A percentile compares a stretch with the other conserved stretches of the same genome.
These are phyloP conservation scores for Xenosphaeropsis pyriputrescens DNA, from an alignment of 2,329 filamentous ascomycete genomes.

Conservation along the genomic window DNA sequence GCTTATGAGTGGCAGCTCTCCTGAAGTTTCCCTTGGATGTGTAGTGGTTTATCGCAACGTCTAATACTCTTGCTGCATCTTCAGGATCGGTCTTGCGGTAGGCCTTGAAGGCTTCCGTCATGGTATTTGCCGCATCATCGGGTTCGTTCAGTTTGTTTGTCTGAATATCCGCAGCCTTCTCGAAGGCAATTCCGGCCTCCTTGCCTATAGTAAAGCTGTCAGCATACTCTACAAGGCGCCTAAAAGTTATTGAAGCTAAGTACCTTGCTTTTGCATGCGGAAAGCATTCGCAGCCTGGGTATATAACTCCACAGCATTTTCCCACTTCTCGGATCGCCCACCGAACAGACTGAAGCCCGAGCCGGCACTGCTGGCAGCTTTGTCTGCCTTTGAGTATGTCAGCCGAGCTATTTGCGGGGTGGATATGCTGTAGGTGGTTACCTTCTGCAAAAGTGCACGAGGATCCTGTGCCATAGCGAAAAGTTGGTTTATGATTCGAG, in stretches of 20 bases:
- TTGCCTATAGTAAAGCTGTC: slow-evolving; percentile 36
- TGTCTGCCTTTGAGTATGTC: slow-evolving; percentile 57
- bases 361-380: slow-evolving; percentile 57
- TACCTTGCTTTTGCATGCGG: slow-evolving; percentile 73
- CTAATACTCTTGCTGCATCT: slow-evolving; percentile 68
- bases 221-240: slow-evolving; percentile 1
- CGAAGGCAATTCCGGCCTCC: slow-evolving; percentile 77
- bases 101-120: slow-evolving; percentile 87
- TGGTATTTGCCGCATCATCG: slow-evolving; percentile 79
- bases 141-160: slow-evolving; percentile 72
- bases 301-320: slow-evolving; percentile 78
- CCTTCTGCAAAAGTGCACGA: slow-evolving; percentile 65
- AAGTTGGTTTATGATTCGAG: slow-evolving; percentile 1
- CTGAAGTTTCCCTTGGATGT: slow-evolving; percentile 82
- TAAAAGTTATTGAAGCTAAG: slow-evolving; percentile 11
- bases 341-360: slow-evolving; percentile 85
- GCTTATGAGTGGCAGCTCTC: slow-evolving; percentile 79
- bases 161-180: slow-evolving; percentile 73
- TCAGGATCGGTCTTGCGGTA: slow-evolving; percentile 77
- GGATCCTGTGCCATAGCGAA: slow-evolving; percentile 60
- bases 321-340: slow-evolving; percentile 74
- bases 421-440: slow-evolving; percentile 22
- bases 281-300: slow-evolving; percentile 85
- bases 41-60: slow-evolving; percentile 72
- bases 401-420: slow-evolving; percentile 11